phyloP scores from a whole-genome alignment of 768 basidiomycete genomes.

The Piloderma croceum region DNA sequence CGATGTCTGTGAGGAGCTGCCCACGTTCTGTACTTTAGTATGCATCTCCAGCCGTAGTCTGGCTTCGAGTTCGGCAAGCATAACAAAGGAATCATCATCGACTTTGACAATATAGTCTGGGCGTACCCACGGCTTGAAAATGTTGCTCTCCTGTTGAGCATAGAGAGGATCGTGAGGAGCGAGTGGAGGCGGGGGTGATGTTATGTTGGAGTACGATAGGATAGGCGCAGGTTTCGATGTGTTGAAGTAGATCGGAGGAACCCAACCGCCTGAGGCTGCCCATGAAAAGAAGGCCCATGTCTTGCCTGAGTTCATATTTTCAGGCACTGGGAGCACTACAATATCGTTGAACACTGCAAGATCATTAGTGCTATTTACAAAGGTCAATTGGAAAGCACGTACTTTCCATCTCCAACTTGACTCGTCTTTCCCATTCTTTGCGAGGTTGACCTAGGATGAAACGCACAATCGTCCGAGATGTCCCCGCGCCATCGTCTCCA shows the following conservation, averaged over 20 bases:
- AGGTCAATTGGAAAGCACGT: constrained; percentile 26
- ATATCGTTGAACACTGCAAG: constrained; percentile 77
- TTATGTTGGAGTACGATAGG: constrained; percentile 64
- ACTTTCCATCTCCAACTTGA: constrained; percentile 91
- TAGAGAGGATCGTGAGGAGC: constrained; percentile 66
- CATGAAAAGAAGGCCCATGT: constrained; percentile 88
- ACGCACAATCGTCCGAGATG: constrained; percentile 78
- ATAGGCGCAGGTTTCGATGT: constrained; percentile 38
- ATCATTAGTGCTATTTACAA: constrained; percentile 4
- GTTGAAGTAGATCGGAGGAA: constrained; percentile 67
- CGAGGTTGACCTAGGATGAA: constrained; percentile 87
- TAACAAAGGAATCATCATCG: constrained; percentile 93
- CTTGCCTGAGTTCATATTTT: constrained; percentile 98
- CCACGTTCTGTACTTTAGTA: constrained; percentile 25
- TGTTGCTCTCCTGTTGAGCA: constrained; percentile 42
- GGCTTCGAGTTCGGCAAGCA: constrained; percentile 92
- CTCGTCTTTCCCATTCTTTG: constrained; percentile 69
- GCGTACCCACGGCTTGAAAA: constrained; percentile 58
- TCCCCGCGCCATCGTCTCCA: constrained; percentile 67
- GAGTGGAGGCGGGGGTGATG: constrained; percentile 50
- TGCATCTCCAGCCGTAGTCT: constrained; percentile 76
- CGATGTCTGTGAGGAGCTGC: constrained; percentile 10
- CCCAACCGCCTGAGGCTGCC: constrained; percentile 88
- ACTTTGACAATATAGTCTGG: constrained; percentile 93
- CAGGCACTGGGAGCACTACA: constrained; percentile 71